A percentile compares a stretch with the other conserved stretches of the same genome.
Conservation (phyloP, 179 eudicot genomes). For the Vitellaria paradoxa region DNA sequence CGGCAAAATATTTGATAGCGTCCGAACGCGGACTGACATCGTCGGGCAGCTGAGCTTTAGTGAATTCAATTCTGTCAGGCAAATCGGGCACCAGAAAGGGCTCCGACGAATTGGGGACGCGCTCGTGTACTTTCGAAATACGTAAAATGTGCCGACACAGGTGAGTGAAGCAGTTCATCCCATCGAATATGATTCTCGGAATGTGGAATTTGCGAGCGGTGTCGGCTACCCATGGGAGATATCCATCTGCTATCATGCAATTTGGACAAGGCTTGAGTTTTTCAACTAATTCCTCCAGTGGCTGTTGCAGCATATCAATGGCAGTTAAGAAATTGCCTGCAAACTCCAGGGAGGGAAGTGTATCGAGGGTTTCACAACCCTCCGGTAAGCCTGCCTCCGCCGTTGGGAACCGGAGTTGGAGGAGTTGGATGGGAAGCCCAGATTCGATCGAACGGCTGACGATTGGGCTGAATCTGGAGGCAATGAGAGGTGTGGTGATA, state of each 20-base stretch:
- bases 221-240: not conserved
- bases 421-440: constrained; percentile 6
- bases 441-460: not conserved
- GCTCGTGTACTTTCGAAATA: not conserved
- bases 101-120: not conserved
- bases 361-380: not conserved
- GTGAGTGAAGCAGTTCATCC: not conserved
- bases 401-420: not conserved
- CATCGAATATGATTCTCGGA: not conserved
- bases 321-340: not conserved
- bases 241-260: not conserved
- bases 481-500: constrained; percentile 9
- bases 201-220: not conserved
- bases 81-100: not conserved
- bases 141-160: not conserved
- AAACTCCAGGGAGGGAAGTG: not conserved
- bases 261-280: not conserved
- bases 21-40: not conserved
- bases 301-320: not conserved
- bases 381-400: not conserved
- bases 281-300: not conserved
- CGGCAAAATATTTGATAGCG: too few relatives aligned
- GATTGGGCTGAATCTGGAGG: not conserved
- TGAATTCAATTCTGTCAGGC: not conserved
- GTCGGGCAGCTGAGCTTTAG: not conserved